Percentiles rank a stretch among this genome's conserved stretches.
These are phyloP conservation scores for Blastocystis sp. DNA, from an alignment of 352 stramenopile genomes.

Conservation along the genomic window DNA sequence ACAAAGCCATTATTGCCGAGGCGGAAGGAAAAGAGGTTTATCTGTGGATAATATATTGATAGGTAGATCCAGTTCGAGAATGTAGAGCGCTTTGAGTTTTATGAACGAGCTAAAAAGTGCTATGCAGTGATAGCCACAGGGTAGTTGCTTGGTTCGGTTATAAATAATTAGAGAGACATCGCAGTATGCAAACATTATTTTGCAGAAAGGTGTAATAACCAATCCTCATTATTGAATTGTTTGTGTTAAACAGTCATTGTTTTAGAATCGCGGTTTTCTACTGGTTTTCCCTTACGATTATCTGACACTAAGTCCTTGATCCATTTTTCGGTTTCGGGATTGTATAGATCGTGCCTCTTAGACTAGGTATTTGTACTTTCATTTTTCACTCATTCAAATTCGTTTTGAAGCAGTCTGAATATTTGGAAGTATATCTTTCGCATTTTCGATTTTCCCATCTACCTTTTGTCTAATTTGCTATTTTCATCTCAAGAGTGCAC, in stretches of 20 bases:
- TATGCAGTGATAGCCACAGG: constrained; percentile 58
- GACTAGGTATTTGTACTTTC: no score
- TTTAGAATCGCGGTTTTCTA: background rate
- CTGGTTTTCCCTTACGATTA: background rate
- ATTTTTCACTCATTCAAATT: no score
- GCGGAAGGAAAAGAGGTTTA: constrained; percentile 29
- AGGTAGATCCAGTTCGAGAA: constrained; percentile 31
- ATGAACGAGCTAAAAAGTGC: constrained; percentile 57
- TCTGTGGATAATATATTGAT: background rate
- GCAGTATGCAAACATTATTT: constrained; percentile 61
- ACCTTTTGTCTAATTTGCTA: no score
- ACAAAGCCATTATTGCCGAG: constrained; percentile 49
- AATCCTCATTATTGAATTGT: constrained; percentile 10
- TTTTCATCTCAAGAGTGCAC: no score
- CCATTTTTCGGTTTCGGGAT: no score
- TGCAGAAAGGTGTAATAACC: constrained; percentile 57
- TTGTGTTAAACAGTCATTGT: background rate
- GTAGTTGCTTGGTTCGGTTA: background rate
- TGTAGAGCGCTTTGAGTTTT: constrained; percentile 60
- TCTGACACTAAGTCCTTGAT: no score
- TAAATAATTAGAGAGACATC: constrained; percentile 48
- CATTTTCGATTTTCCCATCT: no score
- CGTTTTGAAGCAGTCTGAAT: no score
- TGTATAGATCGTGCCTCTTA: no score
- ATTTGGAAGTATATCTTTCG: no score